Evolutionary conservation across 441 rosid genomes (phyloP).

Genomic region (Arabidopsis lyrata): DNA sequence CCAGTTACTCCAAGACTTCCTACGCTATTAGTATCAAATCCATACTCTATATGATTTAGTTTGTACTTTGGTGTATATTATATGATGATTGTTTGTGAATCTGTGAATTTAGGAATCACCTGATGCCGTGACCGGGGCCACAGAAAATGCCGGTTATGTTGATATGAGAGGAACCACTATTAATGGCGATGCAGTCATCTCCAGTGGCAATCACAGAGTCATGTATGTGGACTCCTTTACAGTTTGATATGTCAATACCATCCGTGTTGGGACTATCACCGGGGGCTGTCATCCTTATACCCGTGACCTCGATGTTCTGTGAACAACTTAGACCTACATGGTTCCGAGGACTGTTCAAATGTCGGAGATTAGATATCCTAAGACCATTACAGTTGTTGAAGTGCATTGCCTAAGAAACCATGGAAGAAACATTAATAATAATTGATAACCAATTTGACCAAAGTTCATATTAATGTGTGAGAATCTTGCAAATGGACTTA

Average conservation of each 20-base stretch:
- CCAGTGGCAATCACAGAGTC: conserved; percentile 44
- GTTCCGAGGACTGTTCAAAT: conserved; percentile 47
- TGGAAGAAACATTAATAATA: not conserved
- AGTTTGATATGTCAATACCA: conserved; percentile 48
- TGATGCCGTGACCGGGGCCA: conserved; percentile 57
- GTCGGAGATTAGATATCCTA: conserved; percentile 35
- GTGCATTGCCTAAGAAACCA: conserved; percentile 38
- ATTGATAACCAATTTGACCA: not conserved
- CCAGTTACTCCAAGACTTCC: conserved; percentile 51
- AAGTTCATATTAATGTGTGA: not conserved
- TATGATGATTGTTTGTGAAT: not conserved
- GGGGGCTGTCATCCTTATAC: conserved; percentile 45
- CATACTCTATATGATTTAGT: conserved; percentile 15
- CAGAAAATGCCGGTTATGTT: conserved; percentile 47
- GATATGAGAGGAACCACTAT: conserved; percentile 39
- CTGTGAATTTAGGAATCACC: conserved; percentile 25
- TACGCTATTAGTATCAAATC: conserved; percentile 33
- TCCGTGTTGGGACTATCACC: conserved; percentile 53
- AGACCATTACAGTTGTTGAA: conserved; percentile 46
- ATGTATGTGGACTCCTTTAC: conserved; percentile 38
- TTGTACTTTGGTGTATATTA: not conserved
- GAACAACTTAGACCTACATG: conserved; percentile 43
- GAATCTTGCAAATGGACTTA: conserved; percentile 28
- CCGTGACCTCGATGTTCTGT: conserved; percentile 35
- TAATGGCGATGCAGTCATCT: conserved; percentile 54